phyloP scores from a whole-genome alignment of 345 rosid species.

The Draba incana region DNA sequence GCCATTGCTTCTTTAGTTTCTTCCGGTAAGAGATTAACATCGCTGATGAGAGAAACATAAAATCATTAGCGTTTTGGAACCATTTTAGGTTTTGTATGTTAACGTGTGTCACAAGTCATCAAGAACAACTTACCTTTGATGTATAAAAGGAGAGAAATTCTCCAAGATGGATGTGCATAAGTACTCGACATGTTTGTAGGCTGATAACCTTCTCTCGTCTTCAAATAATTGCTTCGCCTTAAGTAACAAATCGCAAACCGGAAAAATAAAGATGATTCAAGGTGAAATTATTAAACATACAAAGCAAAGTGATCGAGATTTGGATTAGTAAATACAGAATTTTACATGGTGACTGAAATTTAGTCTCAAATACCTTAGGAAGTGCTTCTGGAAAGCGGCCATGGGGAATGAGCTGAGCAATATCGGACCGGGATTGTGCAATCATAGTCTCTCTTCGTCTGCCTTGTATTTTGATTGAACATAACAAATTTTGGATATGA shows the following conservation, averaged over 20 bases:
- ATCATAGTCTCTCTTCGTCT: slow-evolving; percentile 41
- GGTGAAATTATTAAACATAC: not conserved
- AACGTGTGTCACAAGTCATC: slow-evolving; percentile 8
- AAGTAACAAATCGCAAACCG: not conserved
- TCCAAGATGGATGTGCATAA: slow-evolving; percentile 37
- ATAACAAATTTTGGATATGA: slow-evolving; percentile 30
- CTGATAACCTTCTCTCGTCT: slow-evolving; percentile 43
- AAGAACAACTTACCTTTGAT: slow-evolving; percentile 24
- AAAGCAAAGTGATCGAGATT: not conserved
- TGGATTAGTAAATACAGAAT: not conserved
- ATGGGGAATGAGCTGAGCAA: slow-evolving; percentile 36
- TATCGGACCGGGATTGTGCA: slow-evolving; percentile 41
- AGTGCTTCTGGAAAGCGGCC: slow-evolving; percentile 36
- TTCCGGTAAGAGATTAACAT: slow-evolving; percentile 37
- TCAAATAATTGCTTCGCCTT: slow-evolving; percentile 42
- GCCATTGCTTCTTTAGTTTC: slow-evolving; percentile 44
- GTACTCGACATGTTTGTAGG: slow-evolving; percentile 45
- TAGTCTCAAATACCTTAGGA: slow-evolving; percentile 34
- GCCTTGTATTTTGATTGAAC: slow-evolving; percentile 33
- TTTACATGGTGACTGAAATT: not conserved
- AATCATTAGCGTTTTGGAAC: not conserved
- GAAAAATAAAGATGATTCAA: not conserved
- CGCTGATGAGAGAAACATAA: slow-evolving; percentile 8
- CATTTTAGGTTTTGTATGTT: not conserved
- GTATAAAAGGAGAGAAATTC: slow-evolving; percentile 3